Evolutionary conservation across 1,284 basidiomycete genomes (phyloP).

Genomic region (Boletus holoroseus): DNA sequence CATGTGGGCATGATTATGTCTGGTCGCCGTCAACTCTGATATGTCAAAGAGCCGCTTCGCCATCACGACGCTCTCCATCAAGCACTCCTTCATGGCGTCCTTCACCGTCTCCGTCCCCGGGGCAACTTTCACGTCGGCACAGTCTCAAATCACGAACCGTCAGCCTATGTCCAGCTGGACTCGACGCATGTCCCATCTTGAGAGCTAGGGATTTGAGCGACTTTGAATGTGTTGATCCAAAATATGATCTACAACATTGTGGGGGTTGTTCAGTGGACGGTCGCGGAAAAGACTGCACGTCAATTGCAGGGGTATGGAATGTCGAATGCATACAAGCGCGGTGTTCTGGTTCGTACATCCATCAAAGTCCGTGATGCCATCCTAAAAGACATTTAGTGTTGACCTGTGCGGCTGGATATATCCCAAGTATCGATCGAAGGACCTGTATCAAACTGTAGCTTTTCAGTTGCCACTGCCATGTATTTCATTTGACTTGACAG

Average conservation of each 20-base stretch:
- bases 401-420: slow-evolving; percentile 15
- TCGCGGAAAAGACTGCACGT: slow-evolving; percentile 65
- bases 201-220: slow-evolving; percentile 38
- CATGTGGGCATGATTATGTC: slow-evolving; percentile 1
- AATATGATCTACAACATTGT: slow-evolving; percentile 56
- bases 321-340: slow-evolving; percentile 56
- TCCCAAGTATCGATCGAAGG: slow-evolving; percentile 16
- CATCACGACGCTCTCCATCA: slow-evolving; percentile 1
- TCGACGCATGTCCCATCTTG: slow-evolving; percentile 59
- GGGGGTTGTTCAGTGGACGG: slow-evolving; percentile 67
- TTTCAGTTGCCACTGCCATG: not conserved
- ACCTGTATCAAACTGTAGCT: slow-evolving; percentile 16
- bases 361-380: not conserved
- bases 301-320: slow-evolving; percentile 57
- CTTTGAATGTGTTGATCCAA: slow-evolving; percentile 60
- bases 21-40: slow-evolving; percentile 15
- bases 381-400: slow-evolving; percentile 14
- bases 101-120: slow-evolving; percentile 9
- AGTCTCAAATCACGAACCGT: slow-evolving; percentile 37
- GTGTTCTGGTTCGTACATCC: slow-evolving; percentile 19
- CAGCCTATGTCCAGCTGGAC: slow-evolving; percentile 38
- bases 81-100: slow-evolving; percentile 1
- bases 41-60: slow-evolving; percentile 8
- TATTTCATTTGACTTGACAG: not conserved
- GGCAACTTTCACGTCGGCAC: slow-evolving; percentile 3